phyloP scores from a whole-genome alignment of 2,329 filamentous ascomycete species.

The Blastomyces parvus region DNA sequence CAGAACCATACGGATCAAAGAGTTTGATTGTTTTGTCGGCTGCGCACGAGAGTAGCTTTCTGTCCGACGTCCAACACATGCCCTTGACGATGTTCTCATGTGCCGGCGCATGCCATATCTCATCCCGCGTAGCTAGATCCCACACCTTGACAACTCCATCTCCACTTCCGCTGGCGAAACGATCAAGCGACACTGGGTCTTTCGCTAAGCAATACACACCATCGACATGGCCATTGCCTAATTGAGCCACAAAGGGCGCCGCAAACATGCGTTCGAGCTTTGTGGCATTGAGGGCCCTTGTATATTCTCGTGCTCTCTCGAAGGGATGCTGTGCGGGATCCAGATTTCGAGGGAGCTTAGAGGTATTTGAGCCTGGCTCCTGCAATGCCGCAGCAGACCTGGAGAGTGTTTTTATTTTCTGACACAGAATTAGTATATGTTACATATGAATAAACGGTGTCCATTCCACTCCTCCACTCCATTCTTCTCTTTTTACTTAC shows the following conservation, averaged over 20 bases:
- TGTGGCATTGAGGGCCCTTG: constrained; percentile 67
- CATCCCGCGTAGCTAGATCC: constrained; percentile 64
- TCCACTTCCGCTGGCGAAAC: constrained; percentile 73
- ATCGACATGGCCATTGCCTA: constrained; percentile 86
- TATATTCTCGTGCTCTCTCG: constrained; percentile 80
- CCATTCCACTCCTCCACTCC: background rate
- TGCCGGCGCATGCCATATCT: constrained; percentile 68
- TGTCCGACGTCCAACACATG: constrained; percentile 77
- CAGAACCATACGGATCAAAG: constrained; percentile 76
- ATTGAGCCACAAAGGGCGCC: constrained; percentile 71
- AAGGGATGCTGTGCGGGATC: constrained; percentile 84
- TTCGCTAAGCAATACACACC: constrained; percentile 76
- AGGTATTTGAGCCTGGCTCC: constrained; percentile 37
- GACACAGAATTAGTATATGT: constrained; percentile 5
- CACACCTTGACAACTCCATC: constrained; percentile 93
- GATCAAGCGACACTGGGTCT: constrained; percentile 63
- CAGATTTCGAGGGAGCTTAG: constrained; percentile 46
- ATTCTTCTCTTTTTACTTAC: constrained; percentile 10
- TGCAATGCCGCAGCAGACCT: constrained; percentile 40
- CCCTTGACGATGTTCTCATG: constrained; percentile 94
- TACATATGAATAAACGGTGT: background rate
- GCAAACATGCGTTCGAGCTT: constrained; percentile 92
- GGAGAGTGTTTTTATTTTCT: constrained; percentile 49
- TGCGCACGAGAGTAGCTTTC: constrained; percentile 77
- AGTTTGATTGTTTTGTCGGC: constrained; percentile 81